Evolutionary conservation across 2,329 filamentous ascomycete genomes (phyloP).

Genomic region (Cladosporium sp.): DNA sequence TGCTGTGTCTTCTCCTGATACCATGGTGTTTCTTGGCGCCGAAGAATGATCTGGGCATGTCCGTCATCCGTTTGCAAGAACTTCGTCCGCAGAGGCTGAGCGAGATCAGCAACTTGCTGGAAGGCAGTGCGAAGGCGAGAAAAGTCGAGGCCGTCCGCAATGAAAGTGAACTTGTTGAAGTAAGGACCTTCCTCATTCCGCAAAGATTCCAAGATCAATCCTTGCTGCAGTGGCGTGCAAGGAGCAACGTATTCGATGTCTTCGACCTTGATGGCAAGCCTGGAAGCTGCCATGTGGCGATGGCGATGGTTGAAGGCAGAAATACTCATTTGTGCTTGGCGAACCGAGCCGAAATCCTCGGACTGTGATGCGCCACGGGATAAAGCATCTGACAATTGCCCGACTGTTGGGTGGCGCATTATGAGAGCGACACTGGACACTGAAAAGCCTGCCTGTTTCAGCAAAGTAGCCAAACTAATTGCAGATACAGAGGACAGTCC

Average conservation of each 20-base stretch:
- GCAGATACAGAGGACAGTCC: conserved; percentile 86
- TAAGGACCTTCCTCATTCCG: conserved; percentile 58
- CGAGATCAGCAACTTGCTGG: conserved; percentile 44
- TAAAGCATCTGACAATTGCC: conserved; percentile 37
- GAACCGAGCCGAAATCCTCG: conserved; percentile 32
- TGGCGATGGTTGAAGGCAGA: conserved; percentile 61
- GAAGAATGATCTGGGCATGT: conserved; percentile 66
- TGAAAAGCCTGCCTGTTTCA: conserved; percentile 60
- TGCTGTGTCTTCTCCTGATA: not conserved
- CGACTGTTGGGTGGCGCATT: conserved; percentile 52
- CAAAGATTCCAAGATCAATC: conserved; percentile 70
- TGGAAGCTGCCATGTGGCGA: conserved; percentile 46
- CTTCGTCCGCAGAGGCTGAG: conserved; percentile 65
- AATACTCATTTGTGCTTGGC: conserved; percentile 49
- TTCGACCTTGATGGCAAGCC: conserved; percentile 46
- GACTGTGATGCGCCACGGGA: conserved; percentile 14
- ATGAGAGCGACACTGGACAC: conserved; percentile 61
- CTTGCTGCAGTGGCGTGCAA: conserved; percentile 81
- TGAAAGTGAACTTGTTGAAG: conserved; percentile 69
- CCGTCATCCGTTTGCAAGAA: conserved; percentile 73
- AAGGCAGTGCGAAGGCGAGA: conserved; percentile 54
- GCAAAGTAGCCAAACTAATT: conserved; percentile 59
- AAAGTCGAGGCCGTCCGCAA: conserved; percentile 47
- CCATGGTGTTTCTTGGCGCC: conserved; percentile 21
- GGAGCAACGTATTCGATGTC: conserved; percentile 71